Evolutionary conservation across 345 rosid species (phyloP).

Genomic region (Nephelium lappaceum): DNA sequence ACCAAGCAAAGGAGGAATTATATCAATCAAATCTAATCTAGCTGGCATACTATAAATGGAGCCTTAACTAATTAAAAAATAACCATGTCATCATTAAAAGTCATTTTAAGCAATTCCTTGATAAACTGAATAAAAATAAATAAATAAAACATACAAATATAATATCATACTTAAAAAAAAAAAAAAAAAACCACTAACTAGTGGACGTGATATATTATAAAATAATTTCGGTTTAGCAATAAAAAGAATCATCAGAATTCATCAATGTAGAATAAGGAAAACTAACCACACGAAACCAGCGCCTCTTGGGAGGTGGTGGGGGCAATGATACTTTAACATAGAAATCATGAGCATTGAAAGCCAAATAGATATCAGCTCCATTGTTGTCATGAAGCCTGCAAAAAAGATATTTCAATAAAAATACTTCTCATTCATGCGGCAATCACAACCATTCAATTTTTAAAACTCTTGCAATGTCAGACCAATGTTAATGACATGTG

Average conservation of each 20-base stretch:
- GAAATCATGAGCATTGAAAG: constrained; percentile 80
- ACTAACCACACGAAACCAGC: constrained; percentile 91
- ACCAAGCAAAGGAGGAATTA: neutral
- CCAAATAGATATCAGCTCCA: constrained; percentile 65
- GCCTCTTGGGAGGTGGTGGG: constrained; percentile 52
- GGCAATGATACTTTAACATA: constrained; percentile 68
- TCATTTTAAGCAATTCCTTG: neutral
- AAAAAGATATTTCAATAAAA: constrained; percentile 12
- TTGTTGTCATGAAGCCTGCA: constrained; percentile 71
- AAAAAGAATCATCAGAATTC: constrained; percentile 4
- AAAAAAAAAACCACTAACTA: neutral
- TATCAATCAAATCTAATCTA: neutral
- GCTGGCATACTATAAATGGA: neutral
- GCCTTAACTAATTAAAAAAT: neutral
- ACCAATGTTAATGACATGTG: neutral
- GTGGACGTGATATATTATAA: neutral
- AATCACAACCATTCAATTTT: neutral
- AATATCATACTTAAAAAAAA: neutral
- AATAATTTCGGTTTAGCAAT: neutral
- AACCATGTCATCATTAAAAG: neutral
- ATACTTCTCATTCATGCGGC: neutral
- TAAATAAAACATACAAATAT: neutral
- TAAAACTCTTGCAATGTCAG: neutral
- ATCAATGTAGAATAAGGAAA: neutral
- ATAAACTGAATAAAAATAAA: neutral